Evolutionary conservation across 2,329 filamentous ascomycete genomes (phyloP).

Genomic region (Colletotrichum australisinense): DNA sequence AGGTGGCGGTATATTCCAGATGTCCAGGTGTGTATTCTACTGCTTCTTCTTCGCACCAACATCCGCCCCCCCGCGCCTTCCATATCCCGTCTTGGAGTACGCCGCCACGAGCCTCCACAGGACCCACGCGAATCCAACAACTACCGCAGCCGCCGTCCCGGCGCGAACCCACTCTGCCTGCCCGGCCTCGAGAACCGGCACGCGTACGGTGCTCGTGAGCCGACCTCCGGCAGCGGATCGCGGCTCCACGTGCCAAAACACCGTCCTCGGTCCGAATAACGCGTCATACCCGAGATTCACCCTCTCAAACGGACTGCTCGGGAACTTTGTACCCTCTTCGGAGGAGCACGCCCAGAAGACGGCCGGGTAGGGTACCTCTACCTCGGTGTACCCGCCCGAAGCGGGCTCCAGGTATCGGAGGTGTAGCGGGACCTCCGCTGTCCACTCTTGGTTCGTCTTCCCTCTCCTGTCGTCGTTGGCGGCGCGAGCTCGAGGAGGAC

Average conservation of each 20-base stretch:
- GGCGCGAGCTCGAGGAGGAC: conserved; percentile 79
- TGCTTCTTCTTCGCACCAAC: conserved; percentile 34
- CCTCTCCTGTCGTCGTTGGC: conserved; percentile 47
- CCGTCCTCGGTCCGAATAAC: conserved; percentile 79
- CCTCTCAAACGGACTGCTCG: conserved; percentile 86
- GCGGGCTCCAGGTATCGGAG: conserved; percentile 82
- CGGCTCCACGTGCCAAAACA: conserved; percentile 84
- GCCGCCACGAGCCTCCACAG: conserved; percentile 66
- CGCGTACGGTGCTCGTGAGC: conserved; percentile 66
- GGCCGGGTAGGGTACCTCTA: conserved; percentile 80
- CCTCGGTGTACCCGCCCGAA: conserved; percentile 61
- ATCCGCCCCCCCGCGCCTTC: conserved; percentile 20
- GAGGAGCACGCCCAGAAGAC: conserved; percentile 92
- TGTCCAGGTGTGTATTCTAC: not conserved
- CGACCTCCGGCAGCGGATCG: conserved; percentile 46
- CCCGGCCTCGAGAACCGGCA: conserved; percentile 73
- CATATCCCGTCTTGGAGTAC: conserved; percentile 48
- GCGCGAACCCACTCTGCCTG: conserved; percentile 58
- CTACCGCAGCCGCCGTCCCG: conserved; percentile 70
- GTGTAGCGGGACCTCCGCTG: conserved; percentile 82
- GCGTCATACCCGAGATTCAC: conserved; percentile 87
- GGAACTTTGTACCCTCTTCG: conserved; percentile 73
- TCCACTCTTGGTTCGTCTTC: conserved; percentile 63
- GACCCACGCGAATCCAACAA: conserved; percentile 77
- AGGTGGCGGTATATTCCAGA: too few species aligned